These are phyloP conservation scores for Mycena chlorophos DNA, from an alignment of 768 basidiomycete species.

Conservation along the genomic window DNA sequence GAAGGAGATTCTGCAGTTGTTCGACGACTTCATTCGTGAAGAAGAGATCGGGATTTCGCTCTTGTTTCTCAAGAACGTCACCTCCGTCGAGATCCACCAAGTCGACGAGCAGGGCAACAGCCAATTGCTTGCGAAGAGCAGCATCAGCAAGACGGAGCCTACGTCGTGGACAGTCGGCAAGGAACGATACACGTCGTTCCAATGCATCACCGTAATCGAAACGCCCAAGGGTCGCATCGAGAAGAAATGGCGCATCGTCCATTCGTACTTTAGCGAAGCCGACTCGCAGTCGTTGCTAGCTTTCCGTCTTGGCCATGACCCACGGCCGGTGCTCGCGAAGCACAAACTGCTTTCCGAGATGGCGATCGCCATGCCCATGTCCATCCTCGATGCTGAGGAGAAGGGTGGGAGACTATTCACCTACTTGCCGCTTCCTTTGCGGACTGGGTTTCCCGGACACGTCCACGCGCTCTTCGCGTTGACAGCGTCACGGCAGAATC, in stretches of 20 bases:
- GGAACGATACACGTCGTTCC: slow-evolving; percentile 17
- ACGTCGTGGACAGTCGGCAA: slow-evolving; percentile 10
- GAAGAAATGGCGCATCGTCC: slow-evolving; percentile 37
- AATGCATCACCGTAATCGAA: slow-evolving; percentile 22
- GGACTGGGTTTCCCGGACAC: slow-evolving; percentile 46
- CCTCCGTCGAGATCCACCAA: slow-evolving; percentile 41
- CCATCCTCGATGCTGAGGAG: slow-evolving; percentile 9
- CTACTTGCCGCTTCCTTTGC: slow-evolving; percentile 47
- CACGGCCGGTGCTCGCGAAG: slow-evolving; percentile 26
- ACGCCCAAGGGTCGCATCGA: slow-evolving; percentile 14
- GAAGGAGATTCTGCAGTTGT: slow-evolving; percentile 38
- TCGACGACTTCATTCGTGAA: slow-evolving; percentile 40
- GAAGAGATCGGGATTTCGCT: slow-evolving; percentile 41
- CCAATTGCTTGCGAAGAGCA: slow-evolving; percentile 13
- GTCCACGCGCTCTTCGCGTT: slow-evolving; percentile 50
- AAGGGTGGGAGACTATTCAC: slow-evolving; percentile 48
- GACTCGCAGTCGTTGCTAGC: slow-evolving; percentile 30
- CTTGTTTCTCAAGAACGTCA: slow-evolving; percentile 44
- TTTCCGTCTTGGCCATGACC: slow-evolving; percentile 27
- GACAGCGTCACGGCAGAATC: slow-evolving; percentile 44
- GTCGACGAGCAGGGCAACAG: slow-evolving; percentile 31
- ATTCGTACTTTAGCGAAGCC: slow-evolving; percentile 28
- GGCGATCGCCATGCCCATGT: slow-evolving; percentile 37
- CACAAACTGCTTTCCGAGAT: slow-evolving; percentile 46
- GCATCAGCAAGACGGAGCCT: slow-evolving; percentile 2